Conservation (phyloP, 768 basidiomycete genomes). For the Kwoniella bestiolae region DNA sequence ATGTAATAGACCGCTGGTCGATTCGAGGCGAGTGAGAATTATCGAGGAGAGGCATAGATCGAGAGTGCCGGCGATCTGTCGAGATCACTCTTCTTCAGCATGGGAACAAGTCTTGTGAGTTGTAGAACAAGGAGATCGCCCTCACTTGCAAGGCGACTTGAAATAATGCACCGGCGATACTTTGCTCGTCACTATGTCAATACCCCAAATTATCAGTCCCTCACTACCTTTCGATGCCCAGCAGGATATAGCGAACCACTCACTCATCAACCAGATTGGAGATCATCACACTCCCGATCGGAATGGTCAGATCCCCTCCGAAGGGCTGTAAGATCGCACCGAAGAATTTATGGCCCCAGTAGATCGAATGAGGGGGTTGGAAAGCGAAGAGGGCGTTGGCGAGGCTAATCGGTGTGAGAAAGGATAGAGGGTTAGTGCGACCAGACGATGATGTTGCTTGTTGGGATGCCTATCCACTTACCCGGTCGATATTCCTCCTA, state of each 20-base stretch:
- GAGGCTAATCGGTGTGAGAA: neutral
- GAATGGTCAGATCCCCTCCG: constrained; percentile 34
- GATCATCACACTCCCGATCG: constrained; percentile 27
- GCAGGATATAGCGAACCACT: no score
- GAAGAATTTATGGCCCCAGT: constrained; percentile 40
- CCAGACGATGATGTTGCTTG: no score
- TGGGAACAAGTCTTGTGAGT: no score
- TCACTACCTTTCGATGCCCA: no score
- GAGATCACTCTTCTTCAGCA: no score
- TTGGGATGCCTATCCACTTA: no score
- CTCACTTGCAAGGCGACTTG: constrained; percentile 30
- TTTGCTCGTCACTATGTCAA: constrained; percentile 23
- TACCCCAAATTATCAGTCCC: neutral
- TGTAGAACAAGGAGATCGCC: neutral
- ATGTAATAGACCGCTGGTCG: constrained; percentile 3
- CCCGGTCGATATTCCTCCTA: constrained; percentile 17
- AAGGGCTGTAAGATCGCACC: constrained; percentile 32
- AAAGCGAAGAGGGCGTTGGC: constrained; percentile 36
- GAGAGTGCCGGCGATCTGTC: constrained; percentile 21
- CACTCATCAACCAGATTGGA: constrained; percentile 39
- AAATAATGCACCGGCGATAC: constrained; percentile 31
- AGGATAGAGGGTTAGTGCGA: neutral
- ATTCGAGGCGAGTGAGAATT: constrained; percentile 12
- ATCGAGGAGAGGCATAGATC: constrained; percentile 31
- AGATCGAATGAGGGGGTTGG: constrained; percentile 28